phyloP scores from a whole-genome alignment of 1,284 basidiomycete genomes.

The Leccinum ponderosum region DNA sequence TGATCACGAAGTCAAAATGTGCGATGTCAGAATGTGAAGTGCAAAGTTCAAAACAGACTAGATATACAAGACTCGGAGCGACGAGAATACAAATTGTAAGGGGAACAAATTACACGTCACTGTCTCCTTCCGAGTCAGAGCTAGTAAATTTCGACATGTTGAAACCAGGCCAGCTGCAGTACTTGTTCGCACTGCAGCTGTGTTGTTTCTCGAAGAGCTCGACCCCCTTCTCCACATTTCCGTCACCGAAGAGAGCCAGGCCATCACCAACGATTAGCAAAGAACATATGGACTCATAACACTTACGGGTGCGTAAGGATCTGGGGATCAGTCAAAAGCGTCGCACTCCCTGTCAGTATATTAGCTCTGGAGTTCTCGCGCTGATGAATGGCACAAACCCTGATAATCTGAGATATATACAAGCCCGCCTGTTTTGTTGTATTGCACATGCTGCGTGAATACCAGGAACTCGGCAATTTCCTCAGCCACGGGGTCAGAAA shows the following conservation, averaged over 20 bases:
- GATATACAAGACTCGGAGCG: too few species aligned
- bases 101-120: too few species aligned
- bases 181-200: conserved; percentile 18
- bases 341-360: background rate
- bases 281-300: conserved; percentile 7
- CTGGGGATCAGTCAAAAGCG: conserved; percentile 9
- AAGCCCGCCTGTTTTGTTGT: conserved; percentile 21
- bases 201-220: conserved; percentile 16
- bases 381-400: conserved; percentile 18
- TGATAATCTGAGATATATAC: conserved; percentile 35
- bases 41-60: too few species aligned
- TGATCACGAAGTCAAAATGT: too few species aligned
- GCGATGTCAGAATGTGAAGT: too few species aligned
- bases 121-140: too few species aligned
- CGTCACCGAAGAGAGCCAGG: conserved; percentile 1
- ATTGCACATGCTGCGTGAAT: conserved; percentile 36
- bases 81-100: too few species aligned
- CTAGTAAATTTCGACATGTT: background rate
- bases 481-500: background rate
- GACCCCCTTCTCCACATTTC: conserved; percentile 17
- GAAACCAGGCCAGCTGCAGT: conserved; percentile 20
- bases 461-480: conserved; percentile 19
- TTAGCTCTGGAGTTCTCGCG: too few species aligned
- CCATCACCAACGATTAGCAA: background rate
- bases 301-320: conserved; percentile 10